Evolutionary conservation across 345 rosid genomes (phyloP), one percentile per base, ranked within the genome.

Genomic region (Eucalyptus victrix): DNA sequence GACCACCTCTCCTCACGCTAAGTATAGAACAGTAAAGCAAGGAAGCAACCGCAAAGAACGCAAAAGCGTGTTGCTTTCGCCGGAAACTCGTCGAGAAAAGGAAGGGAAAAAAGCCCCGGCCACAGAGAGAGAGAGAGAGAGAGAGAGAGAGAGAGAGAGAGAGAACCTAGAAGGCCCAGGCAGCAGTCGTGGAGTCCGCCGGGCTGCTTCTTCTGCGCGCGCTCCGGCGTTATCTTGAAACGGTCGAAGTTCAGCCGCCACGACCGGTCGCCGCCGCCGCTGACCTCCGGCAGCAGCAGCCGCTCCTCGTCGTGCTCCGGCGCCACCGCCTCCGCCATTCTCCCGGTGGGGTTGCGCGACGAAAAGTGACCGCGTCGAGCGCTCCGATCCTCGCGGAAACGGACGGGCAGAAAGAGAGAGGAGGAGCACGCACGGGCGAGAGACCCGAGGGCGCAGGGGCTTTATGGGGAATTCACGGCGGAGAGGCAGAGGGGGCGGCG

Each of bases 241-340:
- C 96, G 95, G 34, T 97, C 97, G 93, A 98, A 98, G 94, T 98
- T 98, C 80, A 98, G 90, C 89, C 97, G 96, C 99, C 99, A 98
- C 13, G 99, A 96, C 5, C 54, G 87, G 87, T 97, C 99, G 40
- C 93, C 96, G 88, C 91, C 92, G 28, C 58, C 26, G 60, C 28
- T 0, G 86, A 91, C 90, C 83, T 86, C 92, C 28, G 92, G 44
- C 92, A 96, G 91, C 86, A 96, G 92, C 44, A 93, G 91, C 87
- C 92, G 91, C 91, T 92, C 99, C 94, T 98, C 99, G 32, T 93
- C 97, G 40, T 30, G 88, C 62, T 91, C 91, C 32, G 30, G 24
- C 24, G 45, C 76, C 89, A 42, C 90, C 88, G 93, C 90, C 76
- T 90, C 93, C 89, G 83, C 93, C 97, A 95, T 96, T 89, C 49